These are phyloP conservation scores for Agrocybe chaxingu DNA, from an alignment of 768 basidiomycete species.

Conservation along the genomic window DNA sequence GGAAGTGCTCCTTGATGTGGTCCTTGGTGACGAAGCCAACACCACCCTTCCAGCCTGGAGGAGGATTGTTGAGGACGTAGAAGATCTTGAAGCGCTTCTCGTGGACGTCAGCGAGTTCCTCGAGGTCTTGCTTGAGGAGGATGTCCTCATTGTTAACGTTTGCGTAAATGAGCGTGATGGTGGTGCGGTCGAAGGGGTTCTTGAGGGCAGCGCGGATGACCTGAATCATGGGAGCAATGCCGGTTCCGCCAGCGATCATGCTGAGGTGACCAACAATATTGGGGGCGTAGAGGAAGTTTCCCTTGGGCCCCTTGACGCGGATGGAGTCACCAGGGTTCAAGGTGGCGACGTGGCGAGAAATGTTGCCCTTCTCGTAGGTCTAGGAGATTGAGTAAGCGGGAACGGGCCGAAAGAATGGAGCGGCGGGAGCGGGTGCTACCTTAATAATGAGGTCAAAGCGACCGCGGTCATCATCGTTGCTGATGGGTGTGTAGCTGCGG, in stretches of 20 bases:
- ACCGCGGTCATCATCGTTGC: slow-evolving; percentile 88
- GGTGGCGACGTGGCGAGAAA: slow-evolving; percentile 79
- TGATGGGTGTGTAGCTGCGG: slow-evolving; percentile 95
- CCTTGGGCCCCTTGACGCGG: slow-evolving; percentile 94
- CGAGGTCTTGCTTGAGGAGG: slow-evolving; percentile 84
- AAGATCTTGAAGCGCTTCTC: slow-evolving; percentile 66
- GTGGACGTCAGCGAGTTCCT: slow-evolving; percentile 66
- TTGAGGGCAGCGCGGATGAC: slow-evolving; percentile 92
- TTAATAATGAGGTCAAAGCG: slow-evolving; percentile 97
- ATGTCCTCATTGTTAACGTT: slow-evolving; percentile 95
- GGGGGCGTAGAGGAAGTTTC: slow-evolving; percentile 83
- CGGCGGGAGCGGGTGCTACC: slow-evolving; percentile 38
- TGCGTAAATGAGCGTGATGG: slow-evolving; percentile 88
- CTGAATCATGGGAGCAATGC: slow-evolving; percentile 99
- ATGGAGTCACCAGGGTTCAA: slow-evolving; percentile 87
- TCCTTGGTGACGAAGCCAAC: slow-evolving; percentile 92
- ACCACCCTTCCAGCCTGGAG: slow-evolving; percentile 81
- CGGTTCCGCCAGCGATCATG: slow-evolving; percentile 99
- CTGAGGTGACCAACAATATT: slow-evolving; percentile 74
- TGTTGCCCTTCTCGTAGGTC: slow-evolving; percentile 97
- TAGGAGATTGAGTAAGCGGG: slow-evolving; percentile 26
- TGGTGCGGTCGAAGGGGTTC: slow-evolving; percentile 83
- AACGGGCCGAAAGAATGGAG: slow-evolving; percentile 1
- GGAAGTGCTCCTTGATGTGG: slow-evolving; percentile 82
- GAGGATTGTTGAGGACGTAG: slow-evolving; percentile 95